Conservation (phyloP, 2,329 filamentous ascomycete genomes). For the Madurella fahalii region DNA sequence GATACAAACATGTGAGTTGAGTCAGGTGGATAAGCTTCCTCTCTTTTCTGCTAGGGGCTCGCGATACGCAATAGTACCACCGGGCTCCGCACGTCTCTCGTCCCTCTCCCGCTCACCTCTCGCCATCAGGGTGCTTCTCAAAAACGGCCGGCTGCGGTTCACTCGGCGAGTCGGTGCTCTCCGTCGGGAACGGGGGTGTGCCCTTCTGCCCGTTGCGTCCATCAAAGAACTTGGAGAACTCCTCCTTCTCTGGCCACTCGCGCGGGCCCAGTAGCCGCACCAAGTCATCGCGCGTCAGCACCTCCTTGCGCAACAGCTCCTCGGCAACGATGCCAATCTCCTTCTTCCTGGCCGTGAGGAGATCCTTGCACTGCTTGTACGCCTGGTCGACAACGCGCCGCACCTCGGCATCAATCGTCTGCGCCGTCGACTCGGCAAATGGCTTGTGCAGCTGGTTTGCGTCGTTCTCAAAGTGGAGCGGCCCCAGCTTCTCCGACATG, state of each 20-base stretch:
- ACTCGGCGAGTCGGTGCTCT: conserved; percentile 39
- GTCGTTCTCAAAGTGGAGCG: conserved; percentile 83
- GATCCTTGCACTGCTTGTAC: conserved; percentile 81
- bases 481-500: conserved; percentile 92
- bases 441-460: conserved; percentile 85
- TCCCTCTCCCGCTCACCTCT: conserved; percentile 8
- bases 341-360: conserved; percentile 79
- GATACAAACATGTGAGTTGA: conserved; percentile 17
- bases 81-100: background rate
- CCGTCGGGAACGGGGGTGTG: conserved; percentile 52
- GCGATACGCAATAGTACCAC: background rate
- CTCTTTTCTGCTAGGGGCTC: background rate
- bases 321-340: conserved; percentile 89
- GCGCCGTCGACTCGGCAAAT: conserved; percentile 90
- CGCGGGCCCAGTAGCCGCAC: conserved; percentile 79
- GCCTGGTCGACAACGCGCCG: conserved; percentile 87
- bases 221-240: conserved; percentile 93
- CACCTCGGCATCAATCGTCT: conserved; percentile 88
- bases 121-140: conserved; percentile 12
- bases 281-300: conserved; percentile 87
- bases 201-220: conserved; percentile 48
- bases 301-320: conserved; percentile 87
- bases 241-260: conserved; percentile 78
- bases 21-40: background rate
- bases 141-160: conserved; percentile 23